phyloP scores from a whole-genome alignment of 257 asterid genomes.

The Salvia hispanica region DNA sequence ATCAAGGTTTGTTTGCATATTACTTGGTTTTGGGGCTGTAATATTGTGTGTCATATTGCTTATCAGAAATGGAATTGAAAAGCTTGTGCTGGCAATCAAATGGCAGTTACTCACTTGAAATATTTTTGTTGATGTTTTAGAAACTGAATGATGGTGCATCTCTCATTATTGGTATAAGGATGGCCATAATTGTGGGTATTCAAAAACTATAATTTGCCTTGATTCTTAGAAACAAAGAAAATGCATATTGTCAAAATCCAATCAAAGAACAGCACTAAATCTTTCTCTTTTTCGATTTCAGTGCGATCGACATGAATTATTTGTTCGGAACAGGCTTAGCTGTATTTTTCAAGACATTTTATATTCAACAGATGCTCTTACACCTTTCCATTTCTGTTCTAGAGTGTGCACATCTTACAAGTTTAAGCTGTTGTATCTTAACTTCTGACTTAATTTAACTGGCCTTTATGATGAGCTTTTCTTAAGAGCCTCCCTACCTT shows the following conservation, averaged over 20 bases:
- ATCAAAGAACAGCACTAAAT: background rate
- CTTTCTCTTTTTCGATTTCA: background rate
- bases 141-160: conserved; percentile 23
- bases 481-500: conserved; percentile 30
- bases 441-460: background rate
- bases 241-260: conserved; percentile 9
- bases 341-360: background rate
- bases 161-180: conserved; percentile 14
- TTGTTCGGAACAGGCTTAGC: conserved; percentile 7
- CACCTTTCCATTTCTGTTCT: background rate
- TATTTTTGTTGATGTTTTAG: conserved; percentile 15
- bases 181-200: conserved; percentile 17
- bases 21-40: conserved; percentile 14
- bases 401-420: background rate
- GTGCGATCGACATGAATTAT: background rate
- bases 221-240: background rate
- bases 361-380: conserved; percentile 1
- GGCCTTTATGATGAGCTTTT: conserved; percentile 1
- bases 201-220: conserved; percentile 3
- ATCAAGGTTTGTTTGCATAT: conserved; percentile 64
- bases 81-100: conserved; percentile 15
- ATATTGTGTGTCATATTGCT: conserved; percentile 2
- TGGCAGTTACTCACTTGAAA: conserved; percentile 4
- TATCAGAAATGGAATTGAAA: background rate
- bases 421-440: conserved; percentile 3